phyloP scores from a whole-genome alignment of 176 grass and related monocot species.

The Hsuehochloa calcarea region DNA sequence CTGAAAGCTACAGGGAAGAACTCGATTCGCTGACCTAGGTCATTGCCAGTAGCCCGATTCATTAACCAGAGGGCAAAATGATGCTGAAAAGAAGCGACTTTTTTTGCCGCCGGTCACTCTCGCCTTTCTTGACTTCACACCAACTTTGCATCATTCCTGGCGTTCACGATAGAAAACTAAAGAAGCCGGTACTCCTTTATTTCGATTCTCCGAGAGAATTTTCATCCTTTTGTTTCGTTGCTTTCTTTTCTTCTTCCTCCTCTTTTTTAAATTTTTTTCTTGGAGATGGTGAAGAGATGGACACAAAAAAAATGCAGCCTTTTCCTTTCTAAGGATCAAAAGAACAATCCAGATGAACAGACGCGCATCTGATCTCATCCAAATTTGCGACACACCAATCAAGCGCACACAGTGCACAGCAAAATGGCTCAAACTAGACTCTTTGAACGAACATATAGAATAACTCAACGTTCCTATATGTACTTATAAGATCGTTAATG shows the following conservation, averaged over 20 bases:
- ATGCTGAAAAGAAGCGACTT: background rate
- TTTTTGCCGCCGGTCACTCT: background rate
- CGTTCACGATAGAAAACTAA: constrained; percentile 33
- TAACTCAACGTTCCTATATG: constrained; percentile 8
- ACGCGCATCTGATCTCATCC: background rate
- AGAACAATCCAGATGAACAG: background rate
- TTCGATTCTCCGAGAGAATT: constrained; percentile 15
- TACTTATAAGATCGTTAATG: too few relatives aligned
- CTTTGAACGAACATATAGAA: background rate
- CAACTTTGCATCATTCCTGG: constrained; percentile 26
- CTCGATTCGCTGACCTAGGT: constrained; percentile 35
- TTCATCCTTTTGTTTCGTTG: background rate
- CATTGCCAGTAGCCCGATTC: background rate
- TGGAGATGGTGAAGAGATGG: background rate
- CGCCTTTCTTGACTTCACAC: background rate
- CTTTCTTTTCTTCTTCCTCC: background rate
- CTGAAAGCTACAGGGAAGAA: constrained; percentile 32
- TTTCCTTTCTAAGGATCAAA: background rate
- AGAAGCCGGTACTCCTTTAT: background rate
- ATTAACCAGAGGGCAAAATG: background rate
- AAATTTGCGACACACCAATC: background rate
- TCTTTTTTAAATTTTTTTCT: background rate
- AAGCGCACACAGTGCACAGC: background rate
- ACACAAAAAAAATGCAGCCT: background rate
- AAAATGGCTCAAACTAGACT: background rate